phyloP scores from a whole-genome alignment of 2,329 filamentous ascomycete species.

The Fonsecaea erecta region DNA sequence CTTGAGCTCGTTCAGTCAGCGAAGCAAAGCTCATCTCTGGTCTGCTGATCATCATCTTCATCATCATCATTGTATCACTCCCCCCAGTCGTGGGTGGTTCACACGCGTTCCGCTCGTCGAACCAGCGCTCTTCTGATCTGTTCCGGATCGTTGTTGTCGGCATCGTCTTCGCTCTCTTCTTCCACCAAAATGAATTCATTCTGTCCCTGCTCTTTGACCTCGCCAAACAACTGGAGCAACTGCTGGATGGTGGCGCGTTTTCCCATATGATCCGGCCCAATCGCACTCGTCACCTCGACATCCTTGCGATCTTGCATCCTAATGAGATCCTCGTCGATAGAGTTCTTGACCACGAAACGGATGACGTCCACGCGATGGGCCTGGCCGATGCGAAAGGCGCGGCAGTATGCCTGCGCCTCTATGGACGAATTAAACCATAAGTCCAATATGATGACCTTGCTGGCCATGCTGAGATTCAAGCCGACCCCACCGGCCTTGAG shows the following conservation, averaged over 20 bases:
- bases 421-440: conserved; percentile 65
- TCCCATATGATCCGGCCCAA: conserved; percentile 23
- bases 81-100: no score
- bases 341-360: conserved; percentile 60
- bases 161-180: conserved; percentile 24
- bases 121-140: no score
- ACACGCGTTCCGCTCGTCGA: no score
- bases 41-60: no score
- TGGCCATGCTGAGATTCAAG: conserved; percentile 66
- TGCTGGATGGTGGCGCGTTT: conserved; percentile 31
- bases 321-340: conserved; percentile 63
- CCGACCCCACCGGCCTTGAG: conserved; percentile 62
- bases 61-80: no score
- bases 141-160: conserved; percentile 15
- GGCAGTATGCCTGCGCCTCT: conserved; percentile 65
- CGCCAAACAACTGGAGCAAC: conserved; percentile 40
- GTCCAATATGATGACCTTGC: conserved; percentile 61
- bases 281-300: conserved; percentile 44
- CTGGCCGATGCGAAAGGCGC: conserved; percentile 60
- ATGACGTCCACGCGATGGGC: conserved; percentile 62
- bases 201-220: conserved; percentile 27
- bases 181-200: conserved; percentile 31
- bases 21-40: no score
- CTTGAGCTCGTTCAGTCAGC: conserved; percentile 24
- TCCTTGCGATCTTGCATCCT: conserved; percentile 63